phyloP scores from a whole-genome alignment of 2,329 filamentous ascomycete species.

The Fusarium pseudoanthophilum region DNA sequence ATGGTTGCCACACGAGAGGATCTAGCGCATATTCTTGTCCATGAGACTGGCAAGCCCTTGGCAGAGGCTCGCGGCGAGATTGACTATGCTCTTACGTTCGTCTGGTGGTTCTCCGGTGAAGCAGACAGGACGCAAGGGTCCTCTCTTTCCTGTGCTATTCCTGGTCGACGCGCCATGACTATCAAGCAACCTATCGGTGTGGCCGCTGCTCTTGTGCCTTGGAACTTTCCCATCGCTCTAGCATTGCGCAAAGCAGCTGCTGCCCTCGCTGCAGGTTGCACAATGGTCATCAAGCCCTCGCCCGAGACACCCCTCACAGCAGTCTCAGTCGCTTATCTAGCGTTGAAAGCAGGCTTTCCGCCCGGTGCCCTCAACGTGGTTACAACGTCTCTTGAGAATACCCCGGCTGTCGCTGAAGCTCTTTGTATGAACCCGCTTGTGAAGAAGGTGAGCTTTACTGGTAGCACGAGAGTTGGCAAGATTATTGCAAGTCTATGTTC shows the following conservation, averaged over 20 bases:
- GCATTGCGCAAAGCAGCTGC: slow-evolving; percentile 59
- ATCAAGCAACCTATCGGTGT: slow-evolving; percentile 66
- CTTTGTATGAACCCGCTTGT: slow-evolving; percentile 58
- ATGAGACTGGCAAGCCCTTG: slow-evolving; percentile 68
- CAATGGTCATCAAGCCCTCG: slow-evolving; percentile 78
- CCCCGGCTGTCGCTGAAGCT: slow-evolving; percentile 56
- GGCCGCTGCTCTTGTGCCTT: slow-evolving; percentile 49
- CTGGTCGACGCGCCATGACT: slow-evolving; percentile 69
- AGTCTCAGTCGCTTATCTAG: slow-evolving; percentile 74
- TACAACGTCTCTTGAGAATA: slow-evolving; percentile 56
- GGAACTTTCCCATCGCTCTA: slow-evolving; percentile 71
- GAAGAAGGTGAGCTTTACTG: slow-evolving; percentile 80
- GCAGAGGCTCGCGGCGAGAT: slow-evolving; percentile 65
- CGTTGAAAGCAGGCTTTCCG: slow-evolving; percentile 77
- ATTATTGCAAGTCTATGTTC: slow-evolving; percentile 70
- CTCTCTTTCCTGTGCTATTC: slow-evolving; percentile 59
- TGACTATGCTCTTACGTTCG: slow-evolving; percentile 64
- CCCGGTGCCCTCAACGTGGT: slow-evolving; percentile 72
- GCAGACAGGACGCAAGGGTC: slow-evolving; percentile 60
- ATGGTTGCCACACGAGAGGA: slow-evolving; percentile 51
- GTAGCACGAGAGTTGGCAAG: slow-evolving; percentile 75
- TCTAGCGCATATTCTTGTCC: slow-evolving; percentile 52
- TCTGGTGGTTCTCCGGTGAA: slow-evolving; percentile 68
- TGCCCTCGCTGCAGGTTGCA: slow-evolving; percentile 78
- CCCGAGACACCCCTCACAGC: slow-evolving; percentile 80